Evolutionary conservation across 495 filamentous ascomycete species (phyloP).

Genomic region (Talaromyces borbonicus): DNA sequence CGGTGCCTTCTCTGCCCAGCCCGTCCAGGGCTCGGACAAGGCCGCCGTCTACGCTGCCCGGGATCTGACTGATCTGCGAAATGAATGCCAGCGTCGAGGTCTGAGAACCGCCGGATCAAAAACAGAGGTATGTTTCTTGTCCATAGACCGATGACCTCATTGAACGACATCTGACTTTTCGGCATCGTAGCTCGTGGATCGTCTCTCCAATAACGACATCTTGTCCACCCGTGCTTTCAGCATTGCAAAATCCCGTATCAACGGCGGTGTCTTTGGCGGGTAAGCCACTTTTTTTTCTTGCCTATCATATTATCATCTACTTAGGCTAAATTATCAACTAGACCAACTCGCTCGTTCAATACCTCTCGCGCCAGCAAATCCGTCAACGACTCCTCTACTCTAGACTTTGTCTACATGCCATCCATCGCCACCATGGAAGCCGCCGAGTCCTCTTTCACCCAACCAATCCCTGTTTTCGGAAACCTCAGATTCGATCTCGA

Average conservation of each 20-base stretch:
- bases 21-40: conserved; percentile 25
- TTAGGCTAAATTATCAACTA: conserved; percentile 4
- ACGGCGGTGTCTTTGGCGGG: conserved; percentile 30
- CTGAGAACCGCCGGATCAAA: conserved; percentile 25
- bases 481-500: conserved; percentile 27
- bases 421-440: conserved; percentile 35
- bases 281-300: conserved; percentile 15
- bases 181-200: conserved; percentile 39
- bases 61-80: conserved; percentile 30
- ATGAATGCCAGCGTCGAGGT: conserved; percentile 29
- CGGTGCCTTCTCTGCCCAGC: conserved; percentile 39
- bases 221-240: conserved; percentile 43
- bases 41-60: conserved; percentile 27
- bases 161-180: background rate
- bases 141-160: background rate
- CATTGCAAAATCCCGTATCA: conserved; percentile 41
- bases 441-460: conserved; percentile 15
- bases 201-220: conserved; percentile 44
- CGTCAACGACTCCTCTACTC: conserved; percentile 47
- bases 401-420: conserved; percentile 57
- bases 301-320: background rate
- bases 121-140: conserved; percentile 22
- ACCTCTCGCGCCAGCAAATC: conserved; percentile 45
- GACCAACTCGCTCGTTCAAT: conserved; percentile 44
- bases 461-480: conserved; percentile 46